These are phyloP conservation scores for Botryotinia globosa DNA, from an alignment of 2,329 filamentous ascomycete genomes.

Conservation along the genomic window DNA sequence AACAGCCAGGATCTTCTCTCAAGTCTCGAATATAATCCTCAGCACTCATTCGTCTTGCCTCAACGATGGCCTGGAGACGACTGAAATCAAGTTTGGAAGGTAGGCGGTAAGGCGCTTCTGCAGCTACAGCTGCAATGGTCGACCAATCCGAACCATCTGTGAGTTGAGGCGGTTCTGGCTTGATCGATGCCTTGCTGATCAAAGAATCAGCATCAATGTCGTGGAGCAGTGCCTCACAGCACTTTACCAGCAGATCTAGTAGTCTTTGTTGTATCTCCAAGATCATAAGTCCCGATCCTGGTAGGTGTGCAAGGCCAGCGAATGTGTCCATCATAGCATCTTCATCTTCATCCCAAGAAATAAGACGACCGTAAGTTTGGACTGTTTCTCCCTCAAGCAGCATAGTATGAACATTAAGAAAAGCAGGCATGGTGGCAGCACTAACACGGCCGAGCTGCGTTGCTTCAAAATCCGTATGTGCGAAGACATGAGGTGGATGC, in stretches of 20 bases:
- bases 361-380: conserved; percentile 41
- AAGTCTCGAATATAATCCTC: conserved; percentile 55
- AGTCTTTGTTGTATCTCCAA: conserved; percentile 52
- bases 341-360: conserved; percentile 40
- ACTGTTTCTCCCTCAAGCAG: conserved; percentile 37
- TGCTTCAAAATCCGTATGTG: conserved; percentile 44
- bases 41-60: conserved; percentile 42
- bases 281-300: conserved; percentile 49
- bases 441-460: conserved; percentile 37
- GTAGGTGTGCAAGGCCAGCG: conserved; percentile 41
- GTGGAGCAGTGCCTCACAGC: conserved; percentile 49
- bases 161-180: conserved; percentile 41
- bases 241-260: conserved; percentile 49
- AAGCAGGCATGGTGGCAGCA: conserved; percentile 32
- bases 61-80: conserved; percentile 46
- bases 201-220: conserved; percentile 44
- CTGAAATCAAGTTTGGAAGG: conserved; percentile 48
- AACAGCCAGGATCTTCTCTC: conserved; percentile 26
- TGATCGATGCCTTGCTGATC: conserved; percentile 35
- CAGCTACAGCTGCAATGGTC: conserved; percentile 43
- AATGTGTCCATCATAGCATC: conserved; percentile 43
- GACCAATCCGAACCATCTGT: conserved; percentile 39
- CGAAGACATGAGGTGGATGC: conserved; percentile 48
- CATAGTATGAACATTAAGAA: conserved; percentile 39
- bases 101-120: conserved; percentile 52